These are phyloP conservation scores for Tetragonia tetragonoides DNA, from an alignment of 148 eudicot species.

Conservation along the genomic window DNA sequence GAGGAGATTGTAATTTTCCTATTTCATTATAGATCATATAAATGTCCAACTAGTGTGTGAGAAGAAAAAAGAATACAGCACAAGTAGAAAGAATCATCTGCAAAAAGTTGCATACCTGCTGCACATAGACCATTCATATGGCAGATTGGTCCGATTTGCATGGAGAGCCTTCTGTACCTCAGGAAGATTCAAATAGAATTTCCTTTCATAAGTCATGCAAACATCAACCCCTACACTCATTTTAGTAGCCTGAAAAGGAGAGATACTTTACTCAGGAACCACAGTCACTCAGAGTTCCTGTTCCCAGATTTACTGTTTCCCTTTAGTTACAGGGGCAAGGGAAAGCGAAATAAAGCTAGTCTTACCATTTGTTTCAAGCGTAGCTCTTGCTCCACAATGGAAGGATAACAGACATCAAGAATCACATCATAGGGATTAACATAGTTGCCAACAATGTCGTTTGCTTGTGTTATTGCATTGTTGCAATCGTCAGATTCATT, in stretches of 20 bases:
- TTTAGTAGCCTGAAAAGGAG: constrained; percentile 57
- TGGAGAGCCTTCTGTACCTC: not conserved
- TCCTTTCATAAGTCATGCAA: constrained; percentile 48
- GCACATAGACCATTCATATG: constrained; percentile 72
- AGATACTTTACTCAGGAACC: constrained; percentile 59
- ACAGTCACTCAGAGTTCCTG: constrained; percentile 59
- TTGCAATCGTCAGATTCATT: constrained; percentile 35
- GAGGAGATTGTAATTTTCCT: no score
- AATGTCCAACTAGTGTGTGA: not conserved
- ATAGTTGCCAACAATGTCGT: constrained; percentile 35
- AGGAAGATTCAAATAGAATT: not conserved
- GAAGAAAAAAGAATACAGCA: not conserved
- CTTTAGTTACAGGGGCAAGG: not conserved
- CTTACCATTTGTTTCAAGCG: constrained; percentile 35
- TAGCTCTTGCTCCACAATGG: constrained; percentile 4
- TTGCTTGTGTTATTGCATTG: constrained; percentile 25
- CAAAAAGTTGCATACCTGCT: constrained; percentile 40
- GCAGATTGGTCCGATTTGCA: constrained; percentile 29
- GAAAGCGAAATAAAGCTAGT: not conserved
- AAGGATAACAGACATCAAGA: constrained; percentile 42
- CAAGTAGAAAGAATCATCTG: not conserved
- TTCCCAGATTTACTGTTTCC: constrained; percentile 59
- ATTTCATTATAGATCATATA: not conserved
- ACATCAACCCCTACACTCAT: constrained; percentile 71
- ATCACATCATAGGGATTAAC: constrained; percentile 46